phyloP scores from a whole-genome alignment of 345 rosid genomes.

The Camelina sativa region DNA sequence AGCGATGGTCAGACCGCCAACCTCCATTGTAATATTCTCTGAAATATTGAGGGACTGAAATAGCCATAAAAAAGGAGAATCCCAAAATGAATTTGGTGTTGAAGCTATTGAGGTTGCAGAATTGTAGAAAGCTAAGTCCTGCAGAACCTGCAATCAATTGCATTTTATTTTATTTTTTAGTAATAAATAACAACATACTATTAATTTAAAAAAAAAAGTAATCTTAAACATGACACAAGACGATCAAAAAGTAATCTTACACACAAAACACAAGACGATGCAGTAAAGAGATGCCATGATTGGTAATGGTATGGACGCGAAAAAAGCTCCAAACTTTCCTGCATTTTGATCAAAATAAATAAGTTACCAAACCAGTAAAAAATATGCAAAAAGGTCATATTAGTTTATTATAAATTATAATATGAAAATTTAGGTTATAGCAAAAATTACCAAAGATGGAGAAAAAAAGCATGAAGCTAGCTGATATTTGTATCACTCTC shows the following conservation, averaged over 20 bases:
- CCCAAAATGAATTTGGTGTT: conserved; percentile 59
- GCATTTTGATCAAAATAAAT: conserved; percentile 27
- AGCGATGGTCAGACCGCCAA: conserved; percentile 41
- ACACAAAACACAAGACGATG: conserved; percentile 60
- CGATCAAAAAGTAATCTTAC: conserved; percentile 27
- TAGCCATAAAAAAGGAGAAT: conserved; percentile 63
- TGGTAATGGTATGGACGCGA: conserved; percentile 76
- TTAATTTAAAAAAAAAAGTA: neutral
- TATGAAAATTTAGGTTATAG: neutral
- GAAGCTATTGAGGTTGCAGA: conserved; percentile 67
- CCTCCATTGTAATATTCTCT: conserved; percentile 55
- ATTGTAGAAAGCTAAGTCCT: conserved; percentile 61
- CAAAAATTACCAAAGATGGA: conserved; percentile 59
- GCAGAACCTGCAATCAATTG: conserved; percentile 50
- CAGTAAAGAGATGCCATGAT: conserved; percentile 62
- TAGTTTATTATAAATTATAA: neutral
- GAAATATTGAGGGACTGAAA: conserved; percentile 64
- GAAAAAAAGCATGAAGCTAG: conserved; percentile 75
- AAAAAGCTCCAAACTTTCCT: conserved; percentile 72
- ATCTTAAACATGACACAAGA: neutral
- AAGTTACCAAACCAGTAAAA: neutral
- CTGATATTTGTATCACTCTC: conserved; percentile 78
- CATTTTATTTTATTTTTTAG: neutral
- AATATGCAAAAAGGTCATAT: neutral
- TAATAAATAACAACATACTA: conserved; percentile 1